phyloP scores from a whole-genome alignment of 768 basidiomycete species.

The Sporobolomyces pararoseus region DNA sequence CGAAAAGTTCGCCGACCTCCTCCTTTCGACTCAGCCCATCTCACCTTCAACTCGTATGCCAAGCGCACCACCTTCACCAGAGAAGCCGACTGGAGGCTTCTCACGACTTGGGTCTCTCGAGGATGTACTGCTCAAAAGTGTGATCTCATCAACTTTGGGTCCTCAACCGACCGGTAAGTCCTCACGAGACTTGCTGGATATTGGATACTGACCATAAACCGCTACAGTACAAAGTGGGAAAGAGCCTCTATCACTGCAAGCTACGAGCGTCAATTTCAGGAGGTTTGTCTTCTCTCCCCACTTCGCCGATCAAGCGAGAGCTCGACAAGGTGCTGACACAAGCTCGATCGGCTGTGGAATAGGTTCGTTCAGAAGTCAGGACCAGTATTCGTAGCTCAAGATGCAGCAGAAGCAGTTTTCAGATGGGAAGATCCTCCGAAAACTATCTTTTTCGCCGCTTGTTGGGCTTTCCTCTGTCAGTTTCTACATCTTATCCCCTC shows the following conservation, averaged over 20 bases:
- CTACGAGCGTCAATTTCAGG: constrained; percentile 42
- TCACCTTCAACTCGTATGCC: not conserved
- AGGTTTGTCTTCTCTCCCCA: constrained; percentile 21
- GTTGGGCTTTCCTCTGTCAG: constrained; percentile 42
- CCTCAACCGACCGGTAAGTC: constrained; percentile 12
- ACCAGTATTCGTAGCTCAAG: constrained; percentile 44
- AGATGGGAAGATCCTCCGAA: constrained; percentile 43
- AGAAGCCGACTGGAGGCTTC: constrained; percentile 1
- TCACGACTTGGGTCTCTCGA: constrained; percentile 2
- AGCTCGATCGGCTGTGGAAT: not conserved
- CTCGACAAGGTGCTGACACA: not conserved
- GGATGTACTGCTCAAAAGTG: constrained; percentile 11
- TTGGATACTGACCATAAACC: not conserved
- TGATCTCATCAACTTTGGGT: constrained; percentile 1
- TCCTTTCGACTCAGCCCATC: not conserved
- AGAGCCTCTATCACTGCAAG: constrained; percentile 37
- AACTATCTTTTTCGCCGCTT: constrained; percentile 41
- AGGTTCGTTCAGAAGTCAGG: constrained; percentile 45
- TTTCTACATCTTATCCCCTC: not conserved
- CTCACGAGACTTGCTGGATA: not conserved
- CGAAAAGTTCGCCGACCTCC: not conserved
- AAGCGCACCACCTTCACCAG: not conserved
- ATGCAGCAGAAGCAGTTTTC: constrained; percentile 41
- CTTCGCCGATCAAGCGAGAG: not conserved
- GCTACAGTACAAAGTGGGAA: constrained; percentile 35